phyloP scores from a whole-genome alignment of 352 stramenopile genomes.

The Phytophthora pinifolia region DNA sequence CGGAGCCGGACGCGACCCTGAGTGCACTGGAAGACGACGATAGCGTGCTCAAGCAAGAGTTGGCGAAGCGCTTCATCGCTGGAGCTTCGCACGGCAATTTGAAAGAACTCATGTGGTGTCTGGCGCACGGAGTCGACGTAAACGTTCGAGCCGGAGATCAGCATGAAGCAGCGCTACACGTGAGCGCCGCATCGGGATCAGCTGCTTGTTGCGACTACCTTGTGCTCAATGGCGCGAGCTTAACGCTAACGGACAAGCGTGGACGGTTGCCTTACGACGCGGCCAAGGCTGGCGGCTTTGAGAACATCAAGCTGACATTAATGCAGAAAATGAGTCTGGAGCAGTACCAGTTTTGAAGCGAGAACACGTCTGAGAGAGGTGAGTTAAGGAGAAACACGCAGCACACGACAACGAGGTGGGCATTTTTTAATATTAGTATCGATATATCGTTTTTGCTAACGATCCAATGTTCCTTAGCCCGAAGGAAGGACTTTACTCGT shows the following conservation, averaged over 20 bases:
- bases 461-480: slow-evolving; percentile 27
- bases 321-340: slow-evolving; percentile 76
- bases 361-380: background rate
- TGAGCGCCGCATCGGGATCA: slow-evolving; percentile 39
- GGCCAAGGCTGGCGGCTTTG: slow-evolving; percentile 57
- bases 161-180: slow-evolving; percentile 66
- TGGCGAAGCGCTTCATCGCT: slow-evolving; percentile 50
- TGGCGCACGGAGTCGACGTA: slow-evolving; percentile 81
- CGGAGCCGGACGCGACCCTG: slow-evolving; percentile 29
- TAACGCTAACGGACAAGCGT: slow-evolving; percentile 47
- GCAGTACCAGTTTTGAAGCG: slow-evolving; percentile 53
- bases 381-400: too few relatives aligned
- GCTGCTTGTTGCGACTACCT: slow-evolving; percentile 73
- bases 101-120: slow-evolving; percentile 68
- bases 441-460: slow-evolving; percentile 15
- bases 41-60: slow-evolving; percentile 26
- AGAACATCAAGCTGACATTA: slow-evolving; percentile 61
- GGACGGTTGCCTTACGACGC: slow-evolving; percentile 60
- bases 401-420: background rate
- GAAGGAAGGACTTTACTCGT: slow-evolving; percentile 48
- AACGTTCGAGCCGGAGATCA: slow-evolving; percentile 48
- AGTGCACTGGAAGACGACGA: slow-evolving; percentile 28
- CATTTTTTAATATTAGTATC: slow-evolving; percentile 19
- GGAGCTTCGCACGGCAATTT: slow-evolving; percentile 44
- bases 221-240: slow-evolving; percentile 75